These are phyloP conservation scores for Pythium dissotocum DNA, from an alignment of 352 stramenopile genomes.

Conservation along the genomic window DNA sequence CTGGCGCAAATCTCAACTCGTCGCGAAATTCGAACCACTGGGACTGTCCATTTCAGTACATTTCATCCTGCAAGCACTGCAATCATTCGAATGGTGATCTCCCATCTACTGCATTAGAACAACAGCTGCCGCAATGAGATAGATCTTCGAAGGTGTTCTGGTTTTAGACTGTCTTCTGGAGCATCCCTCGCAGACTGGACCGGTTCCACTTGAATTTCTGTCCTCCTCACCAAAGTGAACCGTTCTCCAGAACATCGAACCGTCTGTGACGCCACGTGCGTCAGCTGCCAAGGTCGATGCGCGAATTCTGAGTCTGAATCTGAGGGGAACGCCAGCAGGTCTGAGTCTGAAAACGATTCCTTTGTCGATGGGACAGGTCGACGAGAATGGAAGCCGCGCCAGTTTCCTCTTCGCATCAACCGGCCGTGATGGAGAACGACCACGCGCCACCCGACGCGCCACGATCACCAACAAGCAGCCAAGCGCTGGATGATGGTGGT, in stretches of 20 bases:
- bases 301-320: conserved; percentile 2
- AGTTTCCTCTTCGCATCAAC: not conserved
- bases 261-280: not conserved
- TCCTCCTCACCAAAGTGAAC: not conserved
- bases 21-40: conserved; percentile 20
- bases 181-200: not conserved
- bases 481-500: not conserved
- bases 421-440: not conserved
- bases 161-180: not conserved
- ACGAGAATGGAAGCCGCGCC: not conserved
- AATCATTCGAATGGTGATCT: not conserved
- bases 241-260: not conserved
- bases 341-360: not conserved
- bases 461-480: not conserved
- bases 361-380: not conserved
- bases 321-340: not conserved
- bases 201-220: not conserved
- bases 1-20: conserved; percentile 22
- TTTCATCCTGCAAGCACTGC: not conserved
- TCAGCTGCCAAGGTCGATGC: not conserved
- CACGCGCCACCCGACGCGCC: not conserved
- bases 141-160: not conserved
- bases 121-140: not conserved
- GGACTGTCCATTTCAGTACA: conserved; percentile 8
- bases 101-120: not conserved